Evolutionary conservation across 1,139 yeast species (phyloP).

Genomic region (Yamadazyma blattariae): DNA sequence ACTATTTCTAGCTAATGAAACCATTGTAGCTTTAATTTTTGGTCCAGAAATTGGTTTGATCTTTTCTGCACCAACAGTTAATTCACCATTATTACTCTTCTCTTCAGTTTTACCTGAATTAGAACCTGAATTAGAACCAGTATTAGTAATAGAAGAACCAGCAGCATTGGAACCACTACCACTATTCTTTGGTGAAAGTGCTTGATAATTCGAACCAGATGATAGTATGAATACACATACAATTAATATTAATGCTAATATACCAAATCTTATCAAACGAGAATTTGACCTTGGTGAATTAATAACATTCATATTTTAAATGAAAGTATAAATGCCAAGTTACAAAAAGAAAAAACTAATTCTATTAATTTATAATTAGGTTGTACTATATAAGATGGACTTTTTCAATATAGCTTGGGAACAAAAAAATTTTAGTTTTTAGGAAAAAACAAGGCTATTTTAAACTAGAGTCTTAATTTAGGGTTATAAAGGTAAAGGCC

Average conservation of each 20-base stretch:
- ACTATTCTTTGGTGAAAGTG: constrained; percentile 2
- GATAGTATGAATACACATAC: constrained; percentile 60
- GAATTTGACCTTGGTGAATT: constrained; percentile 54
- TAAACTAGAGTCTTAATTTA: no score
- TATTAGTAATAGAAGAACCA: constrained; percentile 7
- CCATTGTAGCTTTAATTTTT: constrained; percentile 44
- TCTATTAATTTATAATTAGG: no score
- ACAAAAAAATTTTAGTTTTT: no score
- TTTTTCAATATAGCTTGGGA: no score
- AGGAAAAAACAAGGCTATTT: no score
- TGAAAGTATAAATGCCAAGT: no score
- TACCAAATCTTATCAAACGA: constrained; percentile 57
- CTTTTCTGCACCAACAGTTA: constrained; percentile 15
- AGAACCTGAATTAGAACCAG: constrained; percentile 2
- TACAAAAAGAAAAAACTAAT: no score
- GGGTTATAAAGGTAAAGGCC: no score
- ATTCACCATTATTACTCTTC: constrained; percentile 10
- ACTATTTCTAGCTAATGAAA: constrained; percentile 41
- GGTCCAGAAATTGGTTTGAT: constrained; percentile 16
- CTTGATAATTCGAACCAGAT: constrained; percentile 45
- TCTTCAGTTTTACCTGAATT: constrained; percentile 5
- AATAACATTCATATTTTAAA: no score
- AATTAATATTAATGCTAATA: constrained; percentile 56
- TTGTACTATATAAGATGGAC: no score
- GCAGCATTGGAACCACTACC: background rate